Evolutionary conservation across 1,139 yeast species (phyloP), one percentile per base, ranked within the genome.

Genomic region (Saccharomyces hybrid): DNA sequence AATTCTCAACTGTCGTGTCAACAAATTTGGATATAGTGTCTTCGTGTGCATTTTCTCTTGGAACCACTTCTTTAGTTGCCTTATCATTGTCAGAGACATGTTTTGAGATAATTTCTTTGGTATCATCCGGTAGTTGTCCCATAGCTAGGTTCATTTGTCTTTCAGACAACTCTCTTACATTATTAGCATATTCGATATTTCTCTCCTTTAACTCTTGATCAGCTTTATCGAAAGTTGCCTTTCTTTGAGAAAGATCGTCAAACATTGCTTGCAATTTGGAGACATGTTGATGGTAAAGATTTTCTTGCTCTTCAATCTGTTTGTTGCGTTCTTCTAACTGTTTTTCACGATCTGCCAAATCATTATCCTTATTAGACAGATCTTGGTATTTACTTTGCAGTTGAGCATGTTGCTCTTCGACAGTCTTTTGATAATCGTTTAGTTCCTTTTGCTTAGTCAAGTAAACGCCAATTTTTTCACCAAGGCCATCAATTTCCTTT

Each of bases 401-500:
- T 51, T 74, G 73, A 14, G 70, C 63, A 62, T 73, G 74, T 61
- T 75, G 71, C 47, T 73, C 56, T 57, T 66, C 62, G 34, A 71
- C 64, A 20, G 68, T 61, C 47, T 67, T 65, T 54, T 70, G 69
- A 53, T 73, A 70, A 47, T 73, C 71, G 56, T 73, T 73, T 51
- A 73, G 69, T 61, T 74, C 78, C 59, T 64, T 68, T 28, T 65
- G 72, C 54, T 69, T 69, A 11, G 62, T 56, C 14, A 63, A 47
- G 42, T 65, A 69, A 6, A 61, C 55, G 2, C 53, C 56, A 46
- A 64, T 64, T 56, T 55, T 66, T 41, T 62, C 73, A 16, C 61
- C 68, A 58, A 77, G 66, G 53, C 70, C 76, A 25, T 76, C 80
- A 47, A 81, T 76, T 64, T 85, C 86, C 9, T 68, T 68, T 58